Conservation (phyloP, 2,329 filamentous ascomycete genomes). For the Phialemonium atrogriseum region DNA sequence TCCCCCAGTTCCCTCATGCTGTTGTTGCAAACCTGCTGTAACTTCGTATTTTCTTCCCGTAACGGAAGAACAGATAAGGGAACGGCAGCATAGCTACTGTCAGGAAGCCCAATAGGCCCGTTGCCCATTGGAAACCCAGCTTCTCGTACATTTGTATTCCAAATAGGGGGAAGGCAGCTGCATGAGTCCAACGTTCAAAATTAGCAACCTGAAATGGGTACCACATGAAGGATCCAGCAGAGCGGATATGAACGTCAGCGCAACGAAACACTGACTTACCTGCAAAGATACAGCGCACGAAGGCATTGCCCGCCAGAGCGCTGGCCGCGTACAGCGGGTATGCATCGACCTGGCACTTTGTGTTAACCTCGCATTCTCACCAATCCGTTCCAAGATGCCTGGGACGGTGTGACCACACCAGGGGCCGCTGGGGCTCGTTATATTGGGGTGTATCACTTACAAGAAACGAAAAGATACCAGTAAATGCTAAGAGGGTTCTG, state of each 20-base stretch:
- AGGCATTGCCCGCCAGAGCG: conserved; percentile 76
- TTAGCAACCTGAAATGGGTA: conserved; percentile 5
- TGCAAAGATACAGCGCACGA: conserved; percentile 70
- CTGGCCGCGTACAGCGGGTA: conserved; percentile 69
- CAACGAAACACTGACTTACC: conserved; percentile 29
- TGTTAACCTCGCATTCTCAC: conserved; percentile 13
- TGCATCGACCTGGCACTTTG: conserved; percentile 52
- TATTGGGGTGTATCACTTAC: conserved; percentile 37
- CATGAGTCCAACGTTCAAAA: conserved; percentile 6
- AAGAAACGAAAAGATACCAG: conserved; percentile 81
- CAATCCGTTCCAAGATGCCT: conserved; percentile 12
- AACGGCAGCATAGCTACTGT: conserved; percentile 56
- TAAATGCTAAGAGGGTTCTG: conserved; percentile 70
- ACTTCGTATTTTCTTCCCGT: conserved; percentile 47
- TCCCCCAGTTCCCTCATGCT: conserved; percentile 7
- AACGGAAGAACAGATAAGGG: conserved; percentile 54
- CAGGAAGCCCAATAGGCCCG: conserved; percentile 52
- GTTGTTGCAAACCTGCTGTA: conserved; percentile 43
- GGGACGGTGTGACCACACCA: background rate
- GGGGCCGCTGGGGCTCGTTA: background rate
- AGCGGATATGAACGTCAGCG: background rate
- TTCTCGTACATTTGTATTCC: conserved; percentile 63
- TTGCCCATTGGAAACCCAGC: conserved; percentile 64
- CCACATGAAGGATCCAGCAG: conserved; percentile 11
- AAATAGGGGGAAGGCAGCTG: conserved; percentile 69